Percentiles rank a stretch among this genome's conserved stretches.
Evolutionary conservation across 2,329 filamentous ascomycete species (phyloP).

Genomic region (Metarhizium sp.): DNA sequence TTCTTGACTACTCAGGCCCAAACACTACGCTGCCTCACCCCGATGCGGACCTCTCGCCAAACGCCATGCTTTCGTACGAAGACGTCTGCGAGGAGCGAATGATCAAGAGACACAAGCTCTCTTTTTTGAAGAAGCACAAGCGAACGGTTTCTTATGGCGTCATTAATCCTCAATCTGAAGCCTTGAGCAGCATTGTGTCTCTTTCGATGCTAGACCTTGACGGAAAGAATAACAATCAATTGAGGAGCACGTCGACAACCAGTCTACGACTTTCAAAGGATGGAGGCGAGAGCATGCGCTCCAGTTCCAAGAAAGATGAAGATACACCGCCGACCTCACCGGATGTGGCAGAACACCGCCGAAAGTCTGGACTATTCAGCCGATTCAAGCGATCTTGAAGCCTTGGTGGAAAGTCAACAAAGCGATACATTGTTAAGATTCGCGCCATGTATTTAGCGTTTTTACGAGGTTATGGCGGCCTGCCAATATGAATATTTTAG

Average conservation of each 20-base stretch:
- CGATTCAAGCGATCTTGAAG: slow-evolving; percentile 7
- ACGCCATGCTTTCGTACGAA: slow-evolving; percentile 46
- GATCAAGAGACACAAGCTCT: slow-evolving; percentile 33
- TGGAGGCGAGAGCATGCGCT: slow-evolving; percentile 27
- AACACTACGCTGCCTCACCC: slow-evolving; percentile 56
- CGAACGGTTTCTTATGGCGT: slow-evolving; percentile 37
- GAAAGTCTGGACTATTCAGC: slow-evolving; percentile 14
- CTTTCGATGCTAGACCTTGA: slow-evolving; percentile 20
- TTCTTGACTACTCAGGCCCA: slow-evolving; percentile 23
- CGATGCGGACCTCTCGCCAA: slow-evolving; percentile 47
- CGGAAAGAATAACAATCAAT: slow-evolving; percentile 11
- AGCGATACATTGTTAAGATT: not conserved
- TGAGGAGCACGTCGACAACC: slow-evolving; percentile 16
- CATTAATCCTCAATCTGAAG: slow-evolving; percentile 27
- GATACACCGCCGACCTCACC: slow-evolving; percentile 28
- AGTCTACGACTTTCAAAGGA: slow-evolving; percentile 27
- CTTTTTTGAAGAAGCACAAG: slow-evolving; percentile 37
- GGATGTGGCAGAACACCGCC: slow-evolving; percentile 18
- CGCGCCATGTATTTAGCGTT: not conserved
- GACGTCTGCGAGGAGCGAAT: slow-evolving; percentile 37
- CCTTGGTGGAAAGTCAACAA: not conserved
- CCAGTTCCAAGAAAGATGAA: slow-evolving; percentile 13
- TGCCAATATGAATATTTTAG: slow-evolving; percentile 8
- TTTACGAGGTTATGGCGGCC: slow-evolving; percentile 9
- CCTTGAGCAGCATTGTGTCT: slow-evolving; percentile 23